Evolutionary conservation across 257 asterid genomes (phyloP), one percentile per base, ranked within the genome.

Genomic region (Salvia splendens): DNA sequence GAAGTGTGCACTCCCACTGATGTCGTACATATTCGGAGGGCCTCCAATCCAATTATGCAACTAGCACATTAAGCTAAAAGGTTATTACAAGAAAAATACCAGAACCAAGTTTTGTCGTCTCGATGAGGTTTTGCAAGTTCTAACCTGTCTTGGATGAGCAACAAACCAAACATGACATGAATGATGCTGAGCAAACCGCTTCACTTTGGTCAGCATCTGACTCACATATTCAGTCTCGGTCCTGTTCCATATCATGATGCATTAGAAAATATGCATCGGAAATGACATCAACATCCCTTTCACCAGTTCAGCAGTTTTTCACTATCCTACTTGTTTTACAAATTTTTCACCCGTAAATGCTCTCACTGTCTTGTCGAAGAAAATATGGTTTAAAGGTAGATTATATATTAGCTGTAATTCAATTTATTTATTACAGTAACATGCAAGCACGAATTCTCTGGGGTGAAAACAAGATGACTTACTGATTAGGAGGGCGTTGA

Each of bases 1-100:
- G 76, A 94, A 94, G 79, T 94, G 97, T 47, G 97, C 99, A 68
- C 99, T 94, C 76, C 99, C 99, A 47, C 99, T 94, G 61, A 94
- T 94, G 79, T 94, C 99, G 8, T 94, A 91, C 79, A 94, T 60
- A 78, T 87, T 88, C 15, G 99, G 99, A 59, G 99, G 88, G 42
- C 85, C 77, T 16, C 99, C 97, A 48, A 62, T 65, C 97, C 99
- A 94, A 33, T 88, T 80, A 14, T 91, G 95, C 84, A 94, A 76
- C 99, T 93, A 73, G 50, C 43, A 65, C 65, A 78, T 24, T 16
- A 64, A 61, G 51, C 20, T 51, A 45, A 5, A 47, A 65, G 62
- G 73, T 82, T 64, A 77, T 49, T 47, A 50, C 16, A 61, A 49
- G 28, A 35, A 64, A 59, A 15, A 35, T 49, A 47, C 11, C 9